Evolutionary conservation across 192 early-diverging fungal species (phyloP), one percentile per base, ranked within the genome.

Genomic region (Cetraspora pellucida): DNA sequence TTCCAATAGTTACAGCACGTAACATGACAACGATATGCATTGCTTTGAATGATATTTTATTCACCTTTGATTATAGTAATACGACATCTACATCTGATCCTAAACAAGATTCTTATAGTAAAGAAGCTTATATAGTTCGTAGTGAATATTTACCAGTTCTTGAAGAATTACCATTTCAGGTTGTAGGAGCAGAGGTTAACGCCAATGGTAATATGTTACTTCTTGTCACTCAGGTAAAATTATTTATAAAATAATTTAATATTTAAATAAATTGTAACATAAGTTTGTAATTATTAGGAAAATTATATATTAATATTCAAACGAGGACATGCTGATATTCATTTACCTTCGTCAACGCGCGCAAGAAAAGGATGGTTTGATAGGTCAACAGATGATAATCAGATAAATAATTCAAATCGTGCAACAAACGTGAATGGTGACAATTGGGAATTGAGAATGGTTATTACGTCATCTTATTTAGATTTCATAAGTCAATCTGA

Each of bases 211-310:
- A 71, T 49, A 28, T 52, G 19, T 31, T 71, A 11, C n/a, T 21
- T 17, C 27, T 71, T 16, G 69, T 71, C 10, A 71, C 69, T 52
- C 25, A 52, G 69, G 69, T 71, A 52, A 71, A n/a, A 71, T 71
- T 2, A 52, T 64, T 64, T 16, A 23, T 63, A 30, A 19, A 63
- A 14, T 25, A 63, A 7, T 6, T 37, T 37, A 37, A 37, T 37
- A 37, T 37, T 37, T 37, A 37, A 37, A 7, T 37, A 37, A 37
- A 37, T 37, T 37, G 7, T 1, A 37, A 37, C 1, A 37, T 37
- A 37, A 37, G 0, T 37, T 37, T 37, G 7, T 37, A 37, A 37
- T 37, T 37, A 37, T 37, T 37, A 69, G 69, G 69, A 71, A 16
- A 71, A 54, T 71, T 71, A 54, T 16, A 54, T 71, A 28, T 31